Percentiles rank a stretch among this genome's conserved stretches.
These are phyloP conservation scores for Fomitiporia mediterranea DNA, from an alignment of 1,284 basidiomycete species.

Conservation along the genomic window DNA sequence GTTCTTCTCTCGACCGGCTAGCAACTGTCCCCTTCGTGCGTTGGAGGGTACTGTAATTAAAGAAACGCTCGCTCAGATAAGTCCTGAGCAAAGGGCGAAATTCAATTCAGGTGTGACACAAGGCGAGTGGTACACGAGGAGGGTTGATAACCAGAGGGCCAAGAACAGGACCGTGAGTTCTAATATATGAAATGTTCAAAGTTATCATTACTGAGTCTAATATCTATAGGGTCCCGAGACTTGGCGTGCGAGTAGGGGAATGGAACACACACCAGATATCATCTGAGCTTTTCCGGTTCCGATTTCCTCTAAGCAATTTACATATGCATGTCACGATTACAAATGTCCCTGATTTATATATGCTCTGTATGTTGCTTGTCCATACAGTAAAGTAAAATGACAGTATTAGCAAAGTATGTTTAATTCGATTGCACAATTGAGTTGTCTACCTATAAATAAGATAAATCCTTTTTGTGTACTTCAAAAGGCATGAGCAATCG, in stretches of 20 bases:
- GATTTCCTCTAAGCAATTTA: background rate
- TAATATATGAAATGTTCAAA: background rate
- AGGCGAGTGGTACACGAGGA: conserved; percentile 43
- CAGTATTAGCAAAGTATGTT: background rate
- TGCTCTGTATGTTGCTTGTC: background rate
- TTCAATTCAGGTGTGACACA: conserved; percentile 41
- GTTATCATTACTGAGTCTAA: background rate
- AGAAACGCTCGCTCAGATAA: background rate
- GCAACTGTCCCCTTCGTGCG: conserved; percentile 42
- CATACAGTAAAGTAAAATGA: background rate
- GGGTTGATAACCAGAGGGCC: conserved; percentile 42
- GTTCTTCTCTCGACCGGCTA: conserved; percentile 58
- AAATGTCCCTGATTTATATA: background rate
- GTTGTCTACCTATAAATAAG: background rate
- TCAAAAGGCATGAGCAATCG: no score
- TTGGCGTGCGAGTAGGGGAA: conserved; percentile 33
- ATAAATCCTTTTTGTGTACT: no score
- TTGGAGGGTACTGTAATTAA: conserved; percentile 36
- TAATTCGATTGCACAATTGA: background rate
- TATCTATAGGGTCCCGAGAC: conserved; percentile 32
- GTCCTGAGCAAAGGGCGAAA: conserved; percentile 18
- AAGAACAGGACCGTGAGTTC: conserved; percentile 39
- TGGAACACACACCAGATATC: conserved; percentile 28
- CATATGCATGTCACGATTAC: background rate
- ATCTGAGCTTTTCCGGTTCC: background rate